Base-by-base conservation (phyloP, 2,329 filamentous ascomycete species). In the Sclerotiophoma versabilis region DNA sequence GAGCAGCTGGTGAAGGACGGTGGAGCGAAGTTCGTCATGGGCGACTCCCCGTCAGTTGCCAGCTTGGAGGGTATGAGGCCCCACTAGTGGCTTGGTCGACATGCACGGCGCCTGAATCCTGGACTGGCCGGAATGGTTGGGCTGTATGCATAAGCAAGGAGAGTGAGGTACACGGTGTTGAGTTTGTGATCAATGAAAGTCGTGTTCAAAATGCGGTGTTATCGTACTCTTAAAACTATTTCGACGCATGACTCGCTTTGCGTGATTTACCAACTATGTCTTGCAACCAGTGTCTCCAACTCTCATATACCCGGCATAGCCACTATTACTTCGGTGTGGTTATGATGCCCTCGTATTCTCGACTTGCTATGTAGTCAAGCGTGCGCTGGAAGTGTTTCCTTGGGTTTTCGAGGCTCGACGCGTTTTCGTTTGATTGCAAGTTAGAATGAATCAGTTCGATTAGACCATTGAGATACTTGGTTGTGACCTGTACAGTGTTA, bases 361-460 rank as follows among this genome's bases (percentile, higher is more conserved):
- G 86, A 58, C 89, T 90, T 59, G 86, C 85, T 69, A 99, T 98
- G 72, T 97, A 96, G 58, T 97, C 93, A 68, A 99, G 80, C 5
- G 95, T 99, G 61, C 96, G 87, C 76, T 96, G 85, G 78, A 99
- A 99, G 77, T 99, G 95, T 70, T 91, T 92, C 75, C 89, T 90
- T 59, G 95, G 96, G 60, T 87, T 92, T 71, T 99, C 95, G 44
- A 98, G 84, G 19, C 88, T 89, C 0, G 88, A 84, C 26, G 90
- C 91, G 66, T 95, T 91, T 71, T 92, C 88, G 72, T 91, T 95
- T 51, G 89, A 92, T 62, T 89, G 88, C 26, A 99, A 83, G 72
- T 99, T 99, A 19, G 92, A 96, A 76, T 99, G 93, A 70, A 99
- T 98, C 60, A 99, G 86, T 78, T 99, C 95, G 71, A 99, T 98